A percentile compares a stretch with the other conserved stretches of the same genome.
These are phyloP conservation scores for Atkinsonella texensis DNA, from an alignment of 2,329 filamentous ascomycete genomes.

Conservation along the genomic window DNA sequence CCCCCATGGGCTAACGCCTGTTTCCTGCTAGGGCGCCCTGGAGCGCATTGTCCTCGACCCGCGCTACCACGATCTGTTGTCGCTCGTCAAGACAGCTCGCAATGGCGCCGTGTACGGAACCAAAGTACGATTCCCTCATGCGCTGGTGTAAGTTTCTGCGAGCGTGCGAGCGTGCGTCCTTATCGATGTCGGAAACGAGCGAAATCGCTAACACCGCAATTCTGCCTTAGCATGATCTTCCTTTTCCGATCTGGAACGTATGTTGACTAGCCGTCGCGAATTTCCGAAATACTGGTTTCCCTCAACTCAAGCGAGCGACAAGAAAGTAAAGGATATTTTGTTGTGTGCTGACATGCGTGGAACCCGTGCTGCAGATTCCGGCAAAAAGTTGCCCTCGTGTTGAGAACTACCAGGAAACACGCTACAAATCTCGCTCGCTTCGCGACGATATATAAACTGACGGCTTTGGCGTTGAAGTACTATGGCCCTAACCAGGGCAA, in stretches of 20 bases:
- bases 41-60: slow-evolving; percentile 74
- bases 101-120: slow-evolving; percentile 95
- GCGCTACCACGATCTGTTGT: slow-evolving; percentile 70
- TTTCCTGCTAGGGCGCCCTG: slow-evolving; percentile 31
- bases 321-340: neutral
- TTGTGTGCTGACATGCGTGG: neutral
- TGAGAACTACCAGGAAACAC: slow-evolving; percentile 80
- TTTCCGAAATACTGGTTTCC: neutral
- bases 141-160: slow-evolving; percentile 56
- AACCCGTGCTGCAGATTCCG: slow-evolving; percentile 36
- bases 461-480: slow-evolving; percentile 63
- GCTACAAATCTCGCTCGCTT: slow-evolving; percentile 87
- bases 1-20: neutral
- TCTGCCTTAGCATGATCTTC: slow-evolving; percentile 66
- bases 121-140: slow-evolving; percentile 97
- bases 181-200: neutral
- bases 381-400: slow-evolving; percentile 65
- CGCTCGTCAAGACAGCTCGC: slow-evolving; percentile 82
- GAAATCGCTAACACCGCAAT: neutral
- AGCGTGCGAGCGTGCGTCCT: too few relatives aligned
- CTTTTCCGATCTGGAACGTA: slow-evolving; percentile 87
- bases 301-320: neutral
- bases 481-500: slow-evolving; percentile 46
- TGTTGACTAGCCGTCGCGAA: slow-evolving; percentile 18
- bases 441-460: slow-evolving; percentile 77